Conservation (phyloP, 2,329 filamentous ascomycete species). For the Metarhizium anisopliae region DNA sequence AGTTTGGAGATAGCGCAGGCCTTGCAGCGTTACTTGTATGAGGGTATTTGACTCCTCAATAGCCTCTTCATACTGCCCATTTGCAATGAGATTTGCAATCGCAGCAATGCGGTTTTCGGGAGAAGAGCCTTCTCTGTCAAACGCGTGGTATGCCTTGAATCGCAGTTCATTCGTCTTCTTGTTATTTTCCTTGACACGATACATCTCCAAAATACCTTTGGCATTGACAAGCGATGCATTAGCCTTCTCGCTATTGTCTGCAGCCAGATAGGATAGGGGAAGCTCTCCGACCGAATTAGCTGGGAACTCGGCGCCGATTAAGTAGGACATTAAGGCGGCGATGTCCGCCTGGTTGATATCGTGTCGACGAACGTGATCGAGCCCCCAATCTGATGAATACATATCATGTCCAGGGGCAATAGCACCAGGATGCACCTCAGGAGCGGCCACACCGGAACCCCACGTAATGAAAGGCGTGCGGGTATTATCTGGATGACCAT, state of each 20-base stretch:
- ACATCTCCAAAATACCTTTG: constrained; percentile 87
- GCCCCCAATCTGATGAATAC: constrained; percentile 80
- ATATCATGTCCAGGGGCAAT: constrained; percentile 79
- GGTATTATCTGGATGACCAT: constrained; percentile 95
- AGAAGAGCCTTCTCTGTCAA: constrained; percentile 55
- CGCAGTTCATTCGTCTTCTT: constrained; percentile 69
- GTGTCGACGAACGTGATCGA: constrained; percentile 73
- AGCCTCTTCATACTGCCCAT: constrained; percentile 61
- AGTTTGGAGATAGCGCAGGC: constrained; percentile 87
- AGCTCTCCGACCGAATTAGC: constrained; percentile 95
- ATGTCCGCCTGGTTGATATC: constrained; percentile 93
- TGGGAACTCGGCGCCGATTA: constrained; percentile 80
- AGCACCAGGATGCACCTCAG: constrained; percentile 44
- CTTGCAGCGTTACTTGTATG: constrained; percentile 68
- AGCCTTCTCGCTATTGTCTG: constrained; percentile 66
- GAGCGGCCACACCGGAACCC: constrained; percentile 83
- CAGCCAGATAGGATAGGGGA: constrained; percentile 72
- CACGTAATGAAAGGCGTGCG: constrained; percentile 86
- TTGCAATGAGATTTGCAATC: constrained; percentile 60
- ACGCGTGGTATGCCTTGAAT: constrained; percentile 65
- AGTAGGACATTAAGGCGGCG: constrained; percentile 89
- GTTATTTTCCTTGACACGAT: constrained; percentile 80
- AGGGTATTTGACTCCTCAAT: constrained; percentile 71
- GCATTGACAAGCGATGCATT: constrained; percentile 79
- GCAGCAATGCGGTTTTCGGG: constrained; percentile 57